These are phyloP conservation scores for Taphrina pruni DNA, from an alignment of 1,139 yeast genomes.

Conservation along the genomic window DNA sequence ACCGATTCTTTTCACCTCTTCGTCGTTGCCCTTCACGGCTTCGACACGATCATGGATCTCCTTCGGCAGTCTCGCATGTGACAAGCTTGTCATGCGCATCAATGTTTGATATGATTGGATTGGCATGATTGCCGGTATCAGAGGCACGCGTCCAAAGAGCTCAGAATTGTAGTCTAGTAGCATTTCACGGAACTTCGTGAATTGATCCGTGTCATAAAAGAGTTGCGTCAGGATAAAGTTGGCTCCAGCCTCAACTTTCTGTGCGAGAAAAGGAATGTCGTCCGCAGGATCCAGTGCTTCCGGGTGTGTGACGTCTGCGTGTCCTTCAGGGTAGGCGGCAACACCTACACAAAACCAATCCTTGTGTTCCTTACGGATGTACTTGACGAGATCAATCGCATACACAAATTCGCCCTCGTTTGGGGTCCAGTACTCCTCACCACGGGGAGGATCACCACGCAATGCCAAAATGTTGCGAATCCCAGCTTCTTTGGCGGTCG, in stretches of 20 bases:
- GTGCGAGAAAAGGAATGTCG: constrained; percentile 77
- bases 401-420: constrained; percentile 62
- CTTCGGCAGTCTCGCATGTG: constrained; percentile 85
- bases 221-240: constrained; percentile 89
- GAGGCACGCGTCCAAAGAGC: constrained; percentile 59
- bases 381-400: constrained; percentile 82
- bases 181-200: constrained; percentile 59
- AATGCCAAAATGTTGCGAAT: constrained; percentile 86
- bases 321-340: constrained; percentile 97
- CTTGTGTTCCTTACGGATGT: constrained; percentile 72
- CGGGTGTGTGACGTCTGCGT: constrained; percentile 77
- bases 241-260: constrained; percentile 92
- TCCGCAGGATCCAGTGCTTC: constrained; percentile 64
- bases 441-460: constrained; percentile 95
- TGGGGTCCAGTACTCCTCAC: constrained; percentile 65
- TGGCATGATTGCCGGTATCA: constrained; percentile 97
- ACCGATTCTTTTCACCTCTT: constrained; percentile 81
- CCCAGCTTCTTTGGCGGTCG: constrained; percentile 73
- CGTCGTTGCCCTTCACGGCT: constrained; percentile 74
- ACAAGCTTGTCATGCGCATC: constrained; percentile 83
- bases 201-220: constrained; percentile 70
- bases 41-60: constrained; percentile 60
- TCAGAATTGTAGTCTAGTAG: constrained; percentile 57
- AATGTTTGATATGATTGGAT: constrained; percentile 85
- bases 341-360: constrained; percentile 86